These are phyloP conservation scores for Fusarium proliferatum DNA, from an alignment of 2,329 filamentous ascomycete species.

Conservation along the genomic window DNA sequence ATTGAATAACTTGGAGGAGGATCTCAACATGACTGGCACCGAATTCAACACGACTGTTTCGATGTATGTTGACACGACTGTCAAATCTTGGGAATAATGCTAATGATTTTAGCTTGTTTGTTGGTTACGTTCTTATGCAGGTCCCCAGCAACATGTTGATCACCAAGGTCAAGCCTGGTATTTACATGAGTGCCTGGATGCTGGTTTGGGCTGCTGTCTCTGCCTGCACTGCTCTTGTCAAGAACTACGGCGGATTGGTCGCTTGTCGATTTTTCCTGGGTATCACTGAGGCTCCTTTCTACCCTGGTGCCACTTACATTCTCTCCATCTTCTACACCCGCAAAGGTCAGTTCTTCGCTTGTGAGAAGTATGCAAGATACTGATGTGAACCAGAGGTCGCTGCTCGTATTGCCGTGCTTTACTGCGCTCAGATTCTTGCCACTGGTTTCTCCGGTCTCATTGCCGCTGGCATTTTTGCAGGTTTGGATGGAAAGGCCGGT, in stretches of 20 bases:
- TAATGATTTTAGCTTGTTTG: constrained; percentile 45
- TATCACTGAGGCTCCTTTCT: constrained; percentile 55
- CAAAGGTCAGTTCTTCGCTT: constrained; percentile 34
- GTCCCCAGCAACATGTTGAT: constrained; percentile 56
- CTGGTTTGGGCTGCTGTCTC: constrained; percentile 55
- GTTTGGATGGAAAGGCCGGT: constrained; percentile 57
- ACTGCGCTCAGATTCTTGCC: constrained; percentile 72
- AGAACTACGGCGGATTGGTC: constrained; percentile 50
- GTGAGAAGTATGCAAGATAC: fast-evolving
- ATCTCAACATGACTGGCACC: constrained; percentile 64
- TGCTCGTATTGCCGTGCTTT: constrained; percentile 67
- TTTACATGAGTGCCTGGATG: constrained; percentile 57
- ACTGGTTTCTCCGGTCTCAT: constrained; percentile 75
- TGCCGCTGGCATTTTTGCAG: constrained; percentile 67
- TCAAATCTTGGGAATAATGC: neutral
- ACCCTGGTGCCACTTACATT: constrained; percentile 53
- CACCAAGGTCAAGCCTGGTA: constrained; percentile 54
- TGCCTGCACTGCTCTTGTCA: constrained; percentile 52
- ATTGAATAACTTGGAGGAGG: constrained; percentile 58
- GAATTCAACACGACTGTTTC: constrained; percentile 63
- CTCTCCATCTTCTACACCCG: constrained; percentile 50
- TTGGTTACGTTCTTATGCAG: constrained; percentile 59
- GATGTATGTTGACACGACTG: constrained; percentile 39
- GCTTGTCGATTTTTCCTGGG: constrained; percentile 54
- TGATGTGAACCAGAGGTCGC: constrained; percentile 66